phyloP scores from a whole-genome alignment of 495 filamentous ascomycete species.

The Clohesyomyces aquaticus region DNA sequence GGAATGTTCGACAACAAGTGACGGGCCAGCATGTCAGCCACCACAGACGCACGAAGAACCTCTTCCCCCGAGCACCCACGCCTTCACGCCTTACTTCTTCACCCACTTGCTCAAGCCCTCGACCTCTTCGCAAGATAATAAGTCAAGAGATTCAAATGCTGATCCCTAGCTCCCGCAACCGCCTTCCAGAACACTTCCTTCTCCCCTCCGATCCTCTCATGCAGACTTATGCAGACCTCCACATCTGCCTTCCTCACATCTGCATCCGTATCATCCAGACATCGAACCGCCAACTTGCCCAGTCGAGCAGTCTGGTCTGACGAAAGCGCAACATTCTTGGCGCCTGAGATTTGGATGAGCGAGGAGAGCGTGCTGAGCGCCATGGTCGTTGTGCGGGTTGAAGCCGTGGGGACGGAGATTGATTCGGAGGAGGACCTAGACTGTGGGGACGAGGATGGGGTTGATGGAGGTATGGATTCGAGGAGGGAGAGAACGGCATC shows the following conservation, averaged over 20 bases:
- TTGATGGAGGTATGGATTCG: constrained; percentile 37
- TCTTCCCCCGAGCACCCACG: too few species aligned
- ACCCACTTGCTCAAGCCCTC: constrained; percentile 15
- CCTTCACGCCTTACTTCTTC: too few species aligned
- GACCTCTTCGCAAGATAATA: constrained; percentile 50
- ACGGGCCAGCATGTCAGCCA: too few species aligned
- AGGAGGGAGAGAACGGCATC: constrained; percentile 56
- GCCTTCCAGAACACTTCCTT: constrained; percentile 48
- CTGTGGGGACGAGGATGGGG: constrained; percentile 22
- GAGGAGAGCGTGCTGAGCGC: constrained; percentile 34
- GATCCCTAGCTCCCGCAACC: constrained; percentile 47
- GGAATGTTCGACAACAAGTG: too few species aligned
- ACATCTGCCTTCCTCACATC: constrained; percentile 80
- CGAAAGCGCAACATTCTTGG: constrained; percentile 34
- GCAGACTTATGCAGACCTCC: constrained; percentile 74
- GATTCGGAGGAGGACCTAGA: constrained; percentile 31
- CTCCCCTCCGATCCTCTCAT: constrained; percentile 65
- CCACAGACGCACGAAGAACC: too few species aligned
- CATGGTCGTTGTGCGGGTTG: constrained; percentile 36
- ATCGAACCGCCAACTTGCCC: constrained; percentile 60
- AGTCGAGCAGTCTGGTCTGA: constrained; percentile 47
- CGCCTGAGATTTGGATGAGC: constrained; percentile 37
- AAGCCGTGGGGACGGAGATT: constrained; percentile 1
- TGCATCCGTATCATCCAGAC: constrained; percentile 71
- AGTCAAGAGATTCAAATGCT: constrained; percentile 49